Evolutionary conservation across 2,329 filamentous ascomycete species (phyloP), one percentile per base, ranked within the genome.

Genomic region (Penicillium sp.): DNA sequence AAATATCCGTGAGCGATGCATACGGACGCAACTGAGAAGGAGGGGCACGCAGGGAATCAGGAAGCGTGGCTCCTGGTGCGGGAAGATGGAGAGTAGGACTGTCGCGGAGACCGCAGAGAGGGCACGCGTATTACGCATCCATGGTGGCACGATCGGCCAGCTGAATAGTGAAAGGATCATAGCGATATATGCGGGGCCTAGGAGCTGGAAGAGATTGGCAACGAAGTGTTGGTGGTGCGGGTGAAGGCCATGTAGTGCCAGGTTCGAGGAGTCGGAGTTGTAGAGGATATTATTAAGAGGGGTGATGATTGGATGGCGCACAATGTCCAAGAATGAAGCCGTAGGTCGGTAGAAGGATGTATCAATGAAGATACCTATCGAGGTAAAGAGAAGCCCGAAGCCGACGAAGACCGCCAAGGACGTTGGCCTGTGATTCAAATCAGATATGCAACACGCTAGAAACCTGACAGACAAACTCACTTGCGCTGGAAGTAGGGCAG

Each of bases 401-500:
- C 84, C 68, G 54, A 85, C 71, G 66, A 95, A 82, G 56, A 85
- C 83, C 61, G 86, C 69, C 49, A 96, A 78, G 53, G 82, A 82
- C 54, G 80, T 73, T 39, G 84, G 84, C 65, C 84, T 86, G 59
- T 44, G 49, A 43, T 52, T 24, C 4, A n/a, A 9, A 22, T 35
- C 26, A 44, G 31, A 44, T 7, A 22, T 44, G 16, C 21, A 26
- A 24, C 21, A 8, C 14, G 10, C 5, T 42, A 19, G 49, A 31
- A 22, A 26, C 1, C 19, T 5, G 26, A 48, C 21, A 22, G 46
- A 11, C 1, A 29, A 10, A 78, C 85, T 71, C 76, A 95, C 90
- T 88, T 93, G 74, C 87, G 87, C 73, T 85, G 78, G 71, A 96
- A 95, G 79, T 96, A 90, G 63, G 91, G 91, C 73, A 98, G 80